Evolutionary conservation across 371 early-diverging fungal genomes (phyloP).

Genomic region (Choanephora cucurbitarum): DNA sequence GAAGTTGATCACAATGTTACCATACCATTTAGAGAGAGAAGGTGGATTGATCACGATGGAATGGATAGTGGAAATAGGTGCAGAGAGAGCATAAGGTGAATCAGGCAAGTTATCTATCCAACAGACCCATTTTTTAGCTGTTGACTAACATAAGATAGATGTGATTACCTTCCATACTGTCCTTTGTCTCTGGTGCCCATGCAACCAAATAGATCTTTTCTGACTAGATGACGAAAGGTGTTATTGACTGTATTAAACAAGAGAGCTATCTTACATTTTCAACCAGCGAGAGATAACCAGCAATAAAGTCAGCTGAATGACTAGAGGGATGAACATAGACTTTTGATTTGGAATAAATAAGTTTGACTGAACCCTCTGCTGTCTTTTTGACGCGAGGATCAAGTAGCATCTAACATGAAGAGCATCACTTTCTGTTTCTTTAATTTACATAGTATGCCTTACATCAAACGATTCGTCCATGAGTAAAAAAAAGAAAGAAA

Average conservation of each 20-base stretch:
- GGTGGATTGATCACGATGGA: constrained; percentile 44
- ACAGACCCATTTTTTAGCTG: too few relatives aligned
- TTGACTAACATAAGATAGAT: too few relatives aligned
- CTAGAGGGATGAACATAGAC: constrained; percentile 50
- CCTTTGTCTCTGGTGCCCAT: constrained; percentile 53
- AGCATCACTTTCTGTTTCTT: background rate
- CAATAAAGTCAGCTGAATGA: constrained; percentile 34
- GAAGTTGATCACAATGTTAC: constrained; percentile 45
- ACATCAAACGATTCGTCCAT: constrained; percentile 3
- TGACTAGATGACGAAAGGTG: constrained; percentile 15
- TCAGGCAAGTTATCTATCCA: constrained; percentile 26
- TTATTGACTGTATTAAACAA: too few relatives aligned
- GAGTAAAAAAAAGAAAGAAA: background rate
- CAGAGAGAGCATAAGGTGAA: constrained; percentile 40
- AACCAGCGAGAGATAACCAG: constrained; percentile 47
- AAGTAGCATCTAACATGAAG: constrained; percentile 4
- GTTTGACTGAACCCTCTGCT: constrained; percentile 22
- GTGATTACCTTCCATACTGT: too few relatives aligned
- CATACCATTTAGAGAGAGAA: constrained; percentile 50
- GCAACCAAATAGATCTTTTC: constrained; percentile 40
- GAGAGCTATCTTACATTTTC: constrained; percentile 27
- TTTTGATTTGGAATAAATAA: constrained; percentile 52
- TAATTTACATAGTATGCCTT: too few relatives aligned
- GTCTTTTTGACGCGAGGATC: constrained; percentile 7
- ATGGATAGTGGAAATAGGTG: constrained; percentile 28